Percentiles rank a stretch among this genome's conserved stretches.
These are phyloP conservation scores for Helotiales sp. DNA, from an alignment of 2,329 filamentous ascomycete genomes.

Conservation along the genomic window DNA sequence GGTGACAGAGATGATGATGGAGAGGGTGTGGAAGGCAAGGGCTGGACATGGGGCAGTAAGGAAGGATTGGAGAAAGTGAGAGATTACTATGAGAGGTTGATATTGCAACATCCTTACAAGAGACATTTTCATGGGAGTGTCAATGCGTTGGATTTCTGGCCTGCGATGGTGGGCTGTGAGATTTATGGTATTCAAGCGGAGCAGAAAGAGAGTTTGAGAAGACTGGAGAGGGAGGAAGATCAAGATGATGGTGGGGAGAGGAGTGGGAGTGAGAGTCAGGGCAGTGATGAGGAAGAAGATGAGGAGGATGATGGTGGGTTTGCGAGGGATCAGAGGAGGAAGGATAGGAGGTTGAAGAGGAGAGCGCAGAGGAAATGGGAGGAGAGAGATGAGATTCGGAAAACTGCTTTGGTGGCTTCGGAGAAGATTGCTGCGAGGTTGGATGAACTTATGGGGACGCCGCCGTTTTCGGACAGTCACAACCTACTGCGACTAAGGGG, in stretches of 20 bases:
- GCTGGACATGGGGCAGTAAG: slow-evolving; percentile 39
- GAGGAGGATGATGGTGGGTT: slow-evolving; percentile 25
- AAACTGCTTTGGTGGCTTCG: slow-evolving; percentile 44
- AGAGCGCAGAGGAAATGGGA: slow-evolving; percentile 27
- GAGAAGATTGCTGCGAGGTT: slow-evolving; percentile 65
- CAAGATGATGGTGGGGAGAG: slow-evolving; percentile 25
- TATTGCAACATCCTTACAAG: slow-evolving; percentile 71
- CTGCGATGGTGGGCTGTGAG: slow-evolving; percentile 78
- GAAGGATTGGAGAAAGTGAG: slow-evolving; percentile 57
- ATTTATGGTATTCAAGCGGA: slow-evolving; percentile 71
- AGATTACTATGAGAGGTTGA: slow-evolving; percentile 75
- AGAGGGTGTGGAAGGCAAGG: slow-evolving; percentile 2
- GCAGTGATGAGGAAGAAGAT: slow-evolving; percentile 14
- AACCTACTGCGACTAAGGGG: slow-evolving; percentile 70
- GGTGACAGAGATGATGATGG: slow-evolving; percentile 3
- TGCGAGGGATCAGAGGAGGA: slow-evolving; percentile 18
- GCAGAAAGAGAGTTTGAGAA: slow-evolving; percentile 47
- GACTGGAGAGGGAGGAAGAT: slow-evolving; percentile 36
- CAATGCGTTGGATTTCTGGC: slow-evolving; percentile 76
- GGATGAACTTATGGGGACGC: slow-evolving; percentile 67
- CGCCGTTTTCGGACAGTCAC: slow-evolving; percentile 68
- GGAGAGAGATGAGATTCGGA: slow-evolving; percentile 32
- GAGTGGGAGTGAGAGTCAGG: slow-evolving; percentile 20
- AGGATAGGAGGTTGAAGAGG: slow-evolving; percentile 11
- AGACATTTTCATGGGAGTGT: slow-evolving; percentile 59